Conservation (phyloP, 331 rosid species). For the Saraca asoca region DNA sequence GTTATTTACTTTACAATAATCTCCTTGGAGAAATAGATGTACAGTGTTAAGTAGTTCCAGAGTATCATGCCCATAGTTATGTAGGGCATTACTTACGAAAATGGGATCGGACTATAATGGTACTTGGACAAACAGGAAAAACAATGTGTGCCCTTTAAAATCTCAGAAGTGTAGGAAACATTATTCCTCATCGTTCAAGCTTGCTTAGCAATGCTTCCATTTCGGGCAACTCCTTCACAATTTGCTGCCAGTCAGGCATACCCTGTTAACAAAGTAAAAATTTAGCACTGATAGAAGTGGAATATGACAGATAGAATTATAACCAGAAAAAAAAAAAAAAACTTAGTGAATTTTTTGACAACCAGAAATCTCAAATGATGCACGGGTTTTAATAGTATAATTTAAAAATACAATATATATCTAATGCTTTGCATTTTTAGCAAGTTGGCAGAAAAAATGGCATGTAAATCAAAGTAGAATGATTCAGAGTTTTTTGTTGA, state of each 20-base stretch:
- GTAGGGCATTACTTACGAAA: constrained; percentile 10
- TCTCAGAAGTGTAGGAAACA: constrained; percentile 5
- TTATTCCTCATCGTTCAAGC: constrained; percentile 67
- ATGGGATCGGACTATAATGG: constrained; percentile 3
- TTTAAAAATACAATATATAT: constrained; percentile 13
- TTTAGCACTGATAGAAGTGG: constrained; percentile 9
- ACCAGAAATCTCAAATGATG: constrained; percentile 3
- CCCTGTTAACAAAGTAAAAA: constrained; percentile 61
- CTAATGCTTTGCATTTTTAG: not conserved
- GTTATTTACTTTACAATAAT: constrained; percentile 28
- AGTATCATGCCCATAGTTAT: constrained; percentile 11
- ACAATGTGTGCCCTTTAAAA: constrained; percentile 18
- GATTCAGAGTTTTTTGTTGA: constrained; percentile 17
- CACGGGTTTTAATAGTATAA: not conserved
- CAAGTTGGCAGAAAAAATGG: not conserved
- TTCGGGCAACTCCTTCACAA: constrained; percentile 81
- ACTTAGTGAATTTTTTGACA: constrained; percentile 7
- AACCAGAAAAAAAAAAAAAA: not conserved
- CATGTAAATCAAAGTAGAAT: not conserved
- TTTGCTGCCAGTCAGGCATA: constrained; percentile 93
- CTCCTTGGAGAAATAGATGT: constrained; percentile 8
- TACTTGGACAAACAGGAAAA: not conserved
- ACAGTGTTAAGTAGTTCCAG: not conserved
- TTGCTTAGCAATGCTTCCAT: constrained; percentile 89
- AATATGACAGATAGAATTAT: constrained; percentile 5